These are phyloP conservation scores for Beauveria rudraprayagi DNA, from an alignment of 2,329 filamentous ascomycete genomes.

Conservation along the genomic window DNA sequence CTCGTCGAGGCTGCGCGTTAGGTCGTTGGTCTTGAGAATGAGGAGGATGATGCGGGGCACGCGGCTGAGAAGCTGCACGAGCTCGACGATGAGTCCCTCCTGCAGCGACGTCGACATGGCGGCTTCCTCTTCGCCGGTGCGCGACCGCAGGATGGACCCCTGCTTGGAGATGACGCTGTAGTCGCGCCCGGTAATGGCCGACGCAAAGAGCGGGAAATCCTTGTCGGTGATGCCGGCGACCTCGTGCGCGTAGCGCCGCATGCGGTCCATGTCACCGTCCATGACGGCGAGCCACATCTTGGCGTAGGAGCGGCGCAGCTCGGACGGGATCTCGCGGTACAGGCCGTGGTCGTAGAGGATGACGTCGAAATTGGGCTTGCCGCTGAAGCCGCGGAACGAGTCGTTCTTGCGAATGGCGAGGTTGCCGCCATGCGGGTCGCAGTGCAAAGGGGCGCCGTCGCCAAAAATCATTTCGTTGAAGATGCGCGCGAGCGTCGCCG, in stretches of 20 bases:
- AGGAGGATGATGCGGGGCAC: conserved; percentile 89
- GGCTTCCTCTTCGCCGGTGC: conserved; percentile 72
- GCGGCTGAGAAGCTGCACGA: conserved; percentile 79
- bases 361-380: conserved; percentile 76
- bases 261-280: conserved; percentile 73
- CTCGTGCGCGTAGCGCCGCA: conserved; percentile 83
- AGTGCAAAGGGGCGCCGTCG: conserved; percentile 79
- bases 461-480: conserved; percentile 99
- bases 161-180: conserved; percentile 64
- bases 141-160: conserved; percentile 46
- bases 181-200: conserved; percentile 90
- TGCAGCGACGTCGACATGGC: conserved; percentile 77
- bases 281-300: conserved; percentile 97
- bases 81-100: conserved; percentile 78
- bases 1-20: conserved; percentile 90
- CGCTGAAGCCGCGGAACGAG: conserved; percentile 39
- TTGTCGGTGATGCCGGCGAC: conserved; percentile 83
- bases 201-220: conserved; percentile 91
- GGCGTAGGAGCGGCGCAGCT: conserved; percentile 77
- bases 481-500: conserved; percentile 77
- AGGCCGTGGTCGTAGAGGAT: conserved; percentile 95
- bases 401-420: conserved; percentile 80
- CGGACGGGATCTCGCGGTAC: conserved; percentile 81
- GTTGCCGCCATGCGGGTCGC: conserved; percentile 94
- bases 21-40: conserved; percentile 95